Percentiles rank a stretch among this genome's conserved stretches.
phyloP scores from a whole-genome alignment of 2,329 filamentous ascomycete species.

The Hymenotorrendiella dingleyae region DNA sequence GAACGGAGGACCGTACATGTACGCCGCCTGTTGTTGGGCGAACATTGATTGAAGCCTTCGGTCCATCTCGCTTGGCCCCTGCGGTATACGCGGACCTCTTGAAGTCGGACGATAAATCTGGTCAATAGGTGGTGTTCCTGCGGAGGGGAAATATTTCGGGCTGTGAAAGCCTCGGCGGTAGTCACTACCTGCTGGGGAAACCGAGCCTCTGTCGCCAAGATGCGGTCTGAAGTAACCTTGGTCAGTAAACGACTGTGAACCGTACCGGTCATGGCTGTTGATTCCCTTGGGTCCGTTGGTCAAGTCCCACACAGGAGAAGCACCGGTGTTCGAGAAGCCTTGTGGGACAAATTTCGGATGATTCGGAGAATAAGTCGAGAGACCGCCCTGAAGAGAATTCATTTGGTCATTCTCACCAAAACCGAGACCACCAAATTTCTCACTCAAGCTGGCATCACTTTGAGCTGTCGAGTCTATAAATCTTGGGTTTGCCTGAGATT shows the following conservation, averaged over 20 bases:
- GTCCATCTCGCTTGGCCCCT: conserved; percentile 24
- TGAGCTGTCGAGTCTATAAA: conserved; percentile 20
- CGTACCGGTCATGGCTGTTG: conserved; percentile 21
- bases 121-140: conserved; percentile 25
- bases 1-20: conserved; percentile 33
- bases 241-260: conserved; percentile 26
- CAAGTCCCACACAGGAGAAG: conserved; percentile 25
- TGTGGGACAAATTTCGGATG: conserved; percentile 21
- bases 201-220: conserved; percentile 24
- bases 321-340: conserved; percentile 18
- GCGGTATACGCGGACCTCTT: conserved; percentile 24
- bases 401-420: conserved; percentile 23
- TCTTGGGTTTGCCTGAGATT: conserved; percentile 38
- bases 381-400: conserved; percentile 16
- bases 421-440: conserved; percentile 24
- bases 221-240: conserved; percentile 26
- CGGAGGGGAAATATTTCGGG: conserved; percentile 26
- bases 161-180: conserved; percentile 28
- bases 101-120: conserved; percentile 26
- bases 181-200: conserved; percentile 29
- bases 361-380: conserved; percentile 23
- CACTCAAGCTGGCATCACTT: conserved; percentile 23
- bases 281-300: conserved; percentile 19
- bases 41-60: conserved; percentile 24
- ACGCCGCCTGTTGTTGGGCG: conserved; percentile 24